Evolutionary conservation across 257 asterid genomes (phyloP).

Genomic region (Eucommia ulmoides): DNA sequence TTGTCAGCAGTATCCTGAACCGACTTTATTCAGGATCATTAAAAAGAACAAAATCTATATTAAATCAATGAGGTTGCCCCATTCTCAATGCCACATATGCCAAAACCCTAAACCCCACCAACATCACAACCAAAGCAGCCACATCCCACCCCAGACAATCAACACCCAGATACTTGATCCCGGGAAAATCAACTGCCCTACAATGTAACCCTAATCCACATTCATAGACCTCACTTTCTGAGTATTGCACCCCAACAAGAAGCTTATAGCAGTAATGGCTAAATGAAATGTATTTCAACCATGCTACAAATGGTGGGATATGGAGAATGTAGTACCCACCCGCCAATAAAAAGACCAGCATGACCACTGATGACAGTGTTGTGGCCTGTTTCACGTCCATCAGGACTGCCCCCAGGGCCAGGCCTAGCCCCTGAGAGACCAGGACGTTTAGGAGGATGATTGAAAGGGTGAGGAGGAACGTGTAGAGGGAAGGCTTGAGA

Average conservation of each 20-base stretch:
- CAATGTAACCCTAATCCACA: conserved; percentile 39
- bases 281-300: conserved; percentile 69
- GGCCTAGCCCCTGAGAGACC: conserved; percentile 76
- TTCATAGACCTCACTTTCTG: conserved; percentile 36
- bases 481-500: conserved; percentile 40
- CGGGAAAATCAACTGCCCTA: conserved; percentile 49
- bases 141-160: conserved; percentile 39
- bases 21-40: no score
- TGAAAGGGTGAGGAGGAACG: conserved; percentile 42
- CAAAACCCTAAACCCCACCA: conserved; percentile 60
- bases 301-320: conserved; percentile 47
- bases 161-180: conserved; percentile 47
- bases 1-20: no score
- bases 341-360: conserved; percentile 59
- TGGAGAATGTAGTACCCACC: conserved; percentile 80
- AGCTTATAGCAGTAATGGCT: conserved; percentile 64
- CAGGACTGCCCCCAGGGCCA: conserved; percentile 70
- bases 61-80: conserved; percentile 29
- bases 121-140: conserved; percentile 54
- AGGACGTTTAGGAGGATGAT: conserved; percentile 59
- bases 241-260: conserved; percentile 60
- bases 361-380: conserved; percentile 49
- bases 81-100: conserved; percentile 75
- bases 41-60: no score
- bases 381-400: conserved; percentile 74